phyloP scores from a whole-genome alignment of 768 basidiomycete genomes.

The Hericium rajendrae region DNA sequence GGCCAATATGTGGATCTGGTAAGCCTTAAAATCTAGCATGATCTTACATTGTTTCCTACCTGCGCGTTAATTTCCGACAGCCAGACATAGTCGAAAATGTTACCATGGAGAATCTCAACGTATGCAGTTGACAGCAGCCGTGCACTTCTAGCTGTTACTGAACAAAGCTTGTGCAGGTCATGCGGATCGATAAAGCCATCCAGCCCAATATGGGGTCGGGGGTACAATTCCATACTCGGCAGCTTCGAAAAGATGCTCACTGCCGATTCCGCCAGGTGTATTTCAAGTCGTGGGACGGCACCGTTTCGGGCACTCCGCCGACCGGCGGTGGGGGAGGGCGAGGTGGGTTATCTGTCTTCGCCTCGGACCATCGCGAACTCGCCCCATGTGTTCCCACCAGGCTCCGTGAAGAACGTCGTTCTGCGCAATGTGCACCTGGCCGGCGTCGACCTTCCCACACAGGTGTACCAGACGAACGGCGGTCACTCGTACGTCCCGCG shows the following conservation, averaged over 20 bases:
- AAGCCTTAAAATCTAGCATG: background rate
- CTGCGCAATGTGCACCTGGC: constrained; percentile 35
- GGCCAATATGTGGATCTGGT: constrained; percentile 34
- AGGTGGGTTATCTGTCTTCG: constrained; percentile 21
- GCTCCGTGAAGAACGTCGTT: constrained; percentile 35
- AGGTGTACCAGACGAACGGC: constrained; percentile 43
- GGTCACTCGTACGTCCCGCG: constrained; percentile 29
- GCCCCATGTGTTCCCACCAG: constrained; percentile 19
- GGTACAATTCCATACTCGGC: constrained; percentile 20
- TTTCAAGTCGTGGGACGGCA: constrained; percentile 47
- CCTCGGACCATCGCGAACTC: background rate
- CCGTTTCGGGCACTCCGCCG: constrained; percentile 41
- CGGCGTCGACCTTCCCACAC: constrained; percentile 35
- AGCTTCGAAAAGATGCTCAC: background rate
- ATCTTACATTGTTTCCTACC: background rate
- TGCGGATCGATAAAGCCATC: constrained; percentile 35
- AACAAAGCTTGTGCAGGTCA: constrained; percentile 23
- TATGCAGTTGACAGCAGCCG: constrained; percentile 13
- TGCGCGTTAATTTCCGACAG: constrained; percentile 20
- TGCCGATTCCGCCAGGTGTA: constrained; percentile 30
- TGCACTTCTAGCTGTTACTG: background rate
- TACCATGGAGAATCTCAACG: constrained; percentile 36
- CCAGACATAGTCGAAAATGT: constrained; percentile 47
- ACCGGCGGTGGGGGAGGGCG: constrained; percentile 47
- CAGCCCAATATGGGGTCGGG: constrained; percentile 51